These are phyloP conservation scores for Sordaria brevicollis DNA, from an alignment of 495 filamentous ascomycete species.

Conservation along the genomic window DNA sequence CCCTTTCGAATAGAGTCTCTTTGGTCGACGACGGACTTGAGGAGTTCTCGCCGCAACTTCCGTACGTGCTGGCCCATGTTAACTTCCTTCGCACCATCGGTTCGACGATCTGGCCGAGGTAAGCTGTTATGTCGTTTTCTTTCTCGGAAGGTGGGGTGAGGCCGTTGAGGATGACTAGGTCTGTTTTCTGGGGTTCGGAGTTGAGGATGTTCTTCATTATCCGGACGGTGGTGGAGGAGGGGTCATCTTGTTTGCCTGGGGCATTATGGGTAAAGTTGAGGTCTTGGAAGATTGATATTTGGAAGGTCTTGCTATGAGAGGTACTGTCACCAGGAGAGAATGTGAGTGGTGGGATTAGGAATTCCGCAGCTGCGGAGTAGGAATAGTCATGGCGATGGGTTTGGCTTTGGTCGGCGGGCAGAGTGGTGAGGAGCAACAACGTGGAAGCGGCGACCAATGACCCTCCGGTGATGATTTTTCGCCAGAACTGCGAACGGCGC, in stretches of 20 bases:
- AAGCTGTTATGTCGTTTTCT: slow-evolving; percentile 46
- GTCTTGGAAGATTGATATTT: slow-evolving; percentile 54
- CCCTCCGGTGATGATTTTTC: neutral
- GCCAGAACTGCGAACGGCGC: neutral
- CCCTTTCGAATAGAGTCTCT: slow-evolving; percentile 41
- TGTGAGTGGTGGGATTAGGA: slow-evolving; percentile 17
- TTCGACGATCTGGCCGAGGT: slow-evolving; percentile 50
- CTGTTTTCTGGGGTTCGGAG: slow-evolving; percentile 33
- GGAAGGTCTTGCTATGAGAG: slow-evolving; percentile 22
- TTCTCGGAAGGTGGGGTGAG: too few species aligned
- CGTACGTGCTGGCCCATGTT: slow-evolving; percentile 60
- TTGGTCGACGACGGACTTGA: slow-evolving; percentile 51
- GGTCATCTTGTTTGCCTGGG: slow-evolving; percentile 46
- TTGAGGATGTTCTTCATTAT: slow-evolving; percentile 53
- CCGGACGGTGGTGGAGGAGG: slow-evolving; percentile 38
- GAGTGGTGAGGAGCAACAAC: neutral
- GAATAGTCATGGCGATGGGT: neutral
- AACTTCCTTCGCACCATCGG: slow-evolving; percentile 42
- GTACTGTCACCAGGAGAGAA: slow-evolving; percentile 27
- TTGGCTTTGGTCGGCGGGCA: neutral
- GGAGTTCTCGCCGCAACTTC: slow-evolving; percentile 63
- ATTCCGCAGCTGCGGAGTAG: neutral
- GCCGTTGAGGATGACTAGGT: slow-evolving; percentile 65
- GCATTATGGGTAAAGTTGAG: slow-evolving; percentile 59
- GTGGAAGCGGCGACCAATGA: neutral